A percentile compares a stretch with the other conserved stretches of the same genome.
These are phyloP conservation scores for Chaetomium sp. DNA, from an alignment of 2,329 filamentous ascomycete genomes.

Conservation along the genomic window DNA sequence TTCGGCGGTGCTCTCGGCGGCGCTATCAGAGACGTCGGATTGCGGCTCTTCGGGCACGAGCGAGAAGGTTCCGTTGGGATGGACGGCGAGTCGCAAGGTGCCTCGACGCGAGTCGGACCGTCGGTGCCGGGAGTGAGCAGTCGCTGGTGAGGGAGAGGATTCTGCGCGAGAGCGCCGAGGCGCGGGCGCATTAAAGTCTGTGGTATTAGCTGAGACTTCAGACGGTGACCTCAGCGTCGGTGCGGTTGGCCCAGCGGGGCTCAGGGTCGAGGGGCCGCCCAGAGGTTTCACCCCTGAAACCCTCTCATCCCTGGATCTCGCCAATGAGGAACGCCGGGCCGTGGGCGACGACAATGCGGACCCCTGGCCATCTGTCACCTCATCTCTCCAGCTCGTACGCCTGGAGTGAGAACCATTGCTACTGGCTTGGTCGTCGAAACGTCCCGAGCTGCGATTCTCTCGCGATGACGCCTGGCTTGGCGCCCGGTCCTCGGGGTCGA, in stretches of 20 bases:
- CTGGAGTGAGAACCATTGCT: conserved; percentile 23
- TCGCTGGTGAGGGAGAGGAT: conserved; percentile 32
- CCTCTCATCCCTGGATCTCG: conserved; percentile 41
- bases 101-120: conserved; percentile 46
- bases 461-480: conserved; percentile 36
- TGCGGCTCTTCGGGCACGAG: conserved; percentile 43
- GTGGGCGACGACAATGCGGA: conserved; percentile 43
- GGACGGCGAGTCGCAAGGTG: conserved; percentile 51
- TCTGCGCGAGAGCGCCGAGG: conserved; percentile 31
- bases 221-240: conserved; percentile 44
- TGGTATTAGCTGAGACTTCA: conserved; percentile 44
- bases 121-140: conserved; percentile 25
- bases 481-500: conserved; percentile 37
- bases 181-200: conserved; percentile 44
- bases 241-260: conserved; percentile 41
- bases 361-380: conserved; percentile 36
- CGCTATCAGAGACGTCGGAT: conserved; percentile 30
- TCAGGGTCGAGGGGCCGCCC: conserved; percentile 38
- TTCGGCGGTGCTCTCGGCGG: conserved; percentile 15
- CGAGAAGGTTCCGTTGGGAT: conserved; percentile 62
- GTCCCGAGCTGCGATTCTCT: conserved; percentile 30
- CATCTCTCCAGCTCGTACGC: conserved; percentile 29
- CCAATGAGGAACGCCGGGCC: conserved; percentile 43
- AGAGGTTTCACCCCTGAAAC: conserved; percentile 52
- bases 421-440: conserved; percentile 29